Percentiles rank a stretch among this genome's conserved stretches.
Conservation (phyloP, 805 yeast genomes). For the Jamesozyma jinghongensis region DNA sequence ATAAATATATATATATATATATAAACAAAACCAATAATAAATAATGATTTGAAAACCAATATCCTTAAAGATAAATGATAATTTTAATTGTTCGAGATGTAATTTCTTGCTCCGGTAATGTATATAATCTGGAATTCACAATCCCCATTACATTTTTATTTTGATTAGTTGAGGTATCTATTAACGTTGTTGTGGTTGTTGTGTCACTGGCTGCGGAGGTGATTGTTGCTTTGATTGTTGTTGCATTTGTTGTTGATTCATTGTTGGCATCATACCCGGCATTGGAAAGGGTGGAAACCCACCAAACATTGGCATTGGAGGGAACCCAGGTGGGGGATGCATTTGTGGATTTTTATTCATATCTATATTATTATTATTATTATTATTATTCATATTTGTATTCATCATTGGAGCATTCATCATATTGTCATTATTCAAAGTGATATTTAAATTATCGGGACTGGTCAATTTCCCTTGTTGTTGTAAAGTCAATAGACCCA, state of each 20-base stretch:
- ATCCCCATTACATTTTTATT: too few relatives aligned
- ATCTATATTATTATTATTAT: conserved; percentile 3
- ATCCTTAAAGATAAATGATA: too few relatives aligned
- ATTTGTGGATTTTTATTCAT: conserved; percentile 1
- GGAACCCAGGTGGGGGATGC: conserved; percentile 25
- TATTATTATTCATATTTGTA: conserved; percentile 1
- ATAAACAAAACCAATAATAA: not conserved
- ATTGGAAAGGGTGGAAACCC: conserved; percentile 31
- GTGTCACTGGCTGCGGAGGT: too few relatives aligned
- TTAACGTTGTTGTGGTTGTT: conserved; percentile 1
- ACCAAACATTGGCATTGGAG: conserved; percentile 29
- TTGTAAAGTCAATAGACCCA: conserved; percentile 34
- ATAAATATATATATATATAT: not conserved
- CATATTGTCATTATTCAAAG: conserved; percentile 1
- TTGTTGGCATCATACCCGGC: conserved; percentile 32
- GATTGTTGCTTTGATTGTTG: conserved; percentile 3
- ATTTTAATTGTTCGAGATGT: too few relatives aligned
- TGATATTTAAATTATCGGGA: conserved; percentile 9
- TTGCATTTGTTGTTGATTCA: conserved; percentile 23
- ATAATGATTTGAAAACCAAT: too few relatives aligned
- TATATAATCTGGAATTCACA: too few relatives aligned
- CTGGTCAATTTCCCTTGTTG: conserved; percentile 28
- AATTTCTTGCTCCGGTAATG: too few relatives aligned
- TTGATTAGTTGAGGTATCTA: not conserved
- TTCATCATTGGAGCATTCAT: not conserved